Percentiles rank a stretch among this genome's conserved stretches.
These are phyloP conservation scores for Garcia nutans DNA, from an alignment of 345 rosid genomes.

Conservation along the genomic window DNA sequence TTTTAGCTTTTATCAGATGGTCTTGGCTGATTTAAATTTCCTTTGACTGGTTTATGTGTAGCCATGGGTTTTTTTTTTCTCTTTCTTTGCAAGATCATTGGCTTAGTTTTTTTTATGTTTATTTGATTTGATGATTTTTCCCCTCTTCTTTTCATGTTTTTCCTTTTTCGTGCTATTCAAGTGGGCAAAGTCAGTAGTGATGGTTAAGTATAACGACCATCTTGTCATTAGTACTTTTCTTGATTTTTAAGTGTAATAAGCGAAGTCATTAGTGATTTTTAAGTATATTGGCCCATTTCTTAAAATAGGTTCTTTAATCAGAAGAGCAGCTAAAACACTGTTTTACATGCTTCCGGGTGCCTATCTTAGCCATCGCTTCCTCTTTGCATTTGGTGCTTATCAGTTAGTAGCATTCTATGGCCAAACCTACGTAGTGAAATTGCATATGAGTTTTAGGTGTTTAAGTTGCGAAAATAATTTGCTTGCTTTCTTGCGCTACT, in stretches of 20 bases:
- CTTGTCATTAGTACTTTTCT: background rate
- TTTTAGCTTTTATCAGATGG: background rate
- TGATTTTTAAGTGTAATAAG: background rate
- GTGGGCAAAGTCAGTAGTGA: background rate
- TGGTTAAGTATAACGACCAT: too few relatives aligned
- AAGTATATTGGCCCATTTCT: background rate
- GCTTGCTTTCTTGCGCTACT: background rate
- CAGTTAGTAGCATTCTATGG: background rate
- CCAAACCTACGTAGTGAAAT: background rate
- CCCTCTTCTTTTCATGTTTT: background rate
- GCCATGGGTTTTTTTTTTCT: background rate
- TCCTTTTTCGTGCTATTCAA: background rate
- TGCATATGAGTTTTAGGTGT: background rate
- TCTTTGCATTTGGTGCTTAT: background rate
- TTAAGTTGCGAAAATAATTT: background rate
- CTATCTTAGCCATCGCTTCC: background rate
- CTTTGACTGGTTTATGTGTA: background rate
- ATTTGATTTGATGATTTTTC: background rate
- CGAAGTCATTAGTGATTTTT: too few relatives aligned
- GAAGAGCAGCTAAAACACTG: background rate
- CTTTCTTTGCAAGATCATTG: background rate
- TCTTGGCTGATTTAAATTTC: background rate
- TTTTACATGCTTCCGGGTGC: background rate
- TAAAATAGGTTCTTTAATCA: background rate
- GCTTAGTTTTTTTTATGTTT: background rate